phyloP scores from a whole-genome alignment of 441 rosid species.

The Euphorbia schlechtendalii region DNA sequence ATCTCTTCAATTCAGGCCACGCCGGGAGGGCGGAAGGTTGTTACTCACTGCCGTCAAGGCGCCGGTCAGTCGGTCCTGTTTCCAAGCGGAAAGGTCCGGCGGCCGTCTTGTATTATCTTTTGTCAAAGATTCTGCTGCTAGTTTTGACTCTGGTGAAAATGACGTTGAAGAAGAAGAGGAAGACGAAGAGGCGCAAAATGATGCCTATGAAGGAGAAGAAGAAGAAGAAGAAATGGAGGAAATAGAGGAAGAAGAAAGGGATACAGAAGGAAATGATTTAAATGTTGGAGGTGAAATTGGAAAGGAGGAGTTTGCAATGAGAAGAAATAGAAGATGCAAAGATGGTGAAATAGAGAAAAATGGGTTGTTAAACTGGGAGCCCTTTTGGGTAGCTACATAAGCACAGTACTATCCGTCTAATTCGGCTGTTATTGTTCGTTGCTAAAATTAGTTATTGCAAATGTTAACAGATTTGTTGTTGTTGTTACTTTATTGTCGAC shows the following conservation, averaged over 20 bases:
- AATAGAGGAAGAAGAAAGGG: slow-evolving; percentile 16
- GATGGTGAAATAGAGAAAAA: slow-evolving; percentile 39
- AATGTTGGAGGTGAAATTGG: slow-evolving; percentile 21
- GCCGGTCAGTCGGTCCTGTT: slow-evolving; percentile 28
- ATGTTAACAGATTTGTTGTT: too few species aligned
- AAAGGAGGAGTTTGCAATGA: slow-evolving; percentile 26
- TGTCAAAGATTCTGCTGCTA: slow-evolving; percentile 28
- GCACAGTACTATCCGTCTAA: too few species aligned
- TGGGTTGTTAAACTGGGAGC: slow-evolving; percentile 44
- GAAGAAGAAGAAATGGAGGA: slow-evolving; percentile 22
- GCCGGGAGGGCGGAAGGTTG: slow-evolving; percentile 64
- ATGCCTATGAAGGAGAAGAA: background rate
- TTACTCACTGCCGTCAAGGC: slow-evolving; percentile 44
- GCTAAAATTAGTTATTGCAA: slow-evolving; percentile 25
- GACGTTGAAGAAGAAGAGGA: background rate
- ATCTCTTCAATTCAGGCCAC: slow-evolving; percentile 46
- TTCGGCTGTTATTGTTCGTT: slow-evolving; percentile 34
- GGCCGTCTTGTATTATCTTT: slow-evolving; percentile 62
- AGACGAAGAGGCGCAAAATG: slow-evolving; percentile 18
- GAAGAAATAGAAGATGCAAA: slow-evolving; percentile 29
- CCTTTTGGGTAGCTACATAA: slow-evolving; percentile 49
- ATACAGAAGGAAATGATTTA: slow-evolving; percentile 12
- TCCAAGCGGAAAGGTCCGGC: slow-evolving; percentile 58
- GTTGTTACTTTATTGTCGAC: too few species aligned
- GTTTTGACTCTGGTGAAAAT: slow-evolving; percentile 20